Conservation (phyloP, 768 basidiomycete genomes). For the Leccinum boreale region DNA sequence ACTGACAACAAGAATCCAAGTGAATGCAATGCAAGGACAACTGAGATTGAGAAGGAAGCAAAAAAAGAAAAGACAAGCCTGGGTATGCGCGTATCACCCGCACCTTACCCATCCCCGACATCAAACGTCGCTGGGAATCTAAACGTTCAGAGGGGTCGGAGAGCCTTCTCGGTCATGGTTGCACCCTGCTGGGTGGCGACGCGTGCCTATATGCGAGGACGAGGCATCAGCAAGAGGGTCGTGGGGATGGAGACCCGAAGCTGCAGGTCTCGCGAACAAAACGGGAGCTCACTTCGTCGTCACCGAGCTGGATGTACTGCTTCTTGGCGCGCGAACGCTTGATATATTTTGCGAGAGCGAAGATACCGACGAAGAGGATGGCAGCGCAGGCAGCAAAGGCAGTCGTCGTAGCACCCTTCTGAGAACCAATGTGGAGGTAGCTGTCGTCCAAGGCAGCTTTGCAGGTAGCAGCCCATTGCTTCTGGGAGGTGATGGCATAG, state of each 20-base stretch:
- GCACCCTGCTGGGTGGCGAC: constrained; percentile 15
- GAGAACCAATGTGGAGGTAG: constrained; percentile 30
- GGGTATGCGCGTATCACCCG: background rate
- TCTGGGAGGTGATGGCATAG: constrained; percentile 43
- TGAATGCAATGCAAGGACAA: constrained; percentile 17
- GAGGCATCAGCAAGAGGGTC: background rate
- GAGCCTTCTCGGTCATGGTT: constrained; percentile 30
- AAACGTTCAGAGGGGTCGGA: constrained; percentile 21
- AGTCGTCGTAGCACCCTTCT: constrained; percentile 31
- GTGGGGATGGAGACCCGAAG: constrained; percentile 10
- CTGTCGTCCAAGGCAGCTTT: constrained; percentile 30
- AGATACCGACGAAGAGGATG: constrained; percentile 33
- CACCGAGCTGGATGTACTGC: constrained; percentile 34
- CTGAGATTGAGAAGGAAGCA: constrained; percentile 4
- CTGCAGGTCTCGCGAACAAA: background rate
- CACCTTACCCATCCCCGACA: background rate
- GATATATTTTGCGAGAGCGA: constrained; percentile 34
- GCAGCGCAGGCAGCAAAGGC: constrained; percentile 35
- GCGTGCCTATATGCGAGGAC: constrained; percentile 11
- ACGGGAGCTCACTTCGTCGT: constrained; percentile 34
- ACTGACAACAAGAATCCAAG: constrained; percentile 15
- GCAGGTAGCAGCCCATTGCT: constrained; percentile 44
- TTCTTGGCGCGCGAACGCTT: constrained; percentile 34
- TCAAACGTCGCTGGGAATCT: background rate
- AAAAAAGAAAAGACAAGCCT: background rate